Base-by-base conservation (phyloP, 768 basidiomycete genomes). In the Suillus decipiens region DNA sequence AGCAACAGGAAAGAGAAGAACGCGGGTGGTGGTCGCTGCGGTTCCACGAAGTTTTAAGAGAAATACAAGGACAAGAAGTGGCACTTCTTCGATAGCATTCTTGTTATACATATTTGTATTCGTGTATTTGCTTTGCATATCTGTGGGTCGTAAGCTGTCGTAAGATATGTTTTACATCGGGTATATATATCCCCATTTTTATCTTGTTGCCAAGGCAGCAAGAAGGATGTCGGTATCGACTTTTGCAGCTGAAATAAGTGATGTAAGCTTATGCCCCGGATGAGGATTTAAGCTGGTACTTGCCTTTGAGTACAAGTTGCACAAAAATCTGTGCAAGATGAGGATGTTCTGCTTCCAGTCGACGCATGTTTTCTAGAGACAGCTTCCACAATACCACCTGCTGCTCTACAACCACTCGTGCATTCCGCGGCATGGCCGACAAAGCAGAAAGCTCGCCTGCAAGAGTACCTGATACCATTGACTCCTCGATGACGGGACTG, bases 381-480 rank as follows among this genome's bases (percentile, higher is more conserved):
- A 99, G 76, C 75, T 84, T 89, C 96, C 96, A 99, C 58, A 99
- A 67, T 15, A 89, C 84, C 8, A 86, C 88, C 9, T 87, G 82
- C 5, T 86, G 81, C 74, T 98, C 96, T 3, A 90, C 93, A 0
- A 89, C 79, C 41, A 93, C 93, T 5, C 89, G 92, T 31, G 95
- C 90, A 71, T 97, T 99, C 55, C 96, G 82, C 19, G 86, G 82
- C 22, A 89, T 80, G 24, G 86, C 87, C 10, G 95, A 88, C 14
- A 99, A 78, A 42, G 90, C 92, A 0, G 93, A 89, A 59, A 99
- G 75, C 75, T 98, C 96, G 0, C 96, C 96, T 11, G 96, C 93
- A 2, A 98, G 78, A 0, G 95, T 94, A 2, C 95, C 96, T 4
- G 93, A 87, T 0, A 96, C 93, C 95, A 96, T 96, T 2, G 90